Percentiles rank a stretch among this genome's conserved stretches.
phyloP scores from a whole-genome alignment of 1,139 yeast genomes.

The Taphrina populina region DNA sequence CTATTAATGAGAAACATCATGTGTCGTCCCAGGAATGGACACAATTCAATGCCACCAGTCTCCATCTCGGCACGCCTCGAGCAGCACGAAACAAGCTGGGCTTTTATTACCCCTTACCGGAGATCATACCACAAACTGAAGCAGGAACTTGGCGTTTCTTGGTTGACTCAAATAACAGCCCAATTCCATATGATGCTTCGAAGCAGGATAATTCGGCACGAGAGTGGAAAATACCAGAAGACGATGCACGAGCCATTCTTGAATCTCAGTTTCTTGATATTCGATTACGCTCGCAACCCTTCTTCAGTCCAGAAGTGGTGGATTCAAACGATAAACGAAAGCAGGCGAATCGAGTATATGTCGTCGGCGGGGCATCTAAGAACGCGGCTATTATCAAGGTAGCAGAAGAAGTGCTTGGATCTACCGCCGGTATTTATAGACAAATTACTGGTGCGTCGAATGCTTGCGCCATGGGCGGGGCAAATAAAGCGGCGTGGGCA shows the following conservation, averaged over 20 bases:
- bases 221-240: constrained; percentile 52
- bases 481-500: constrained; percentile 77
- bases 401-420: constrained; percentile 70
- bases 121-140: constrained; percentile 78
- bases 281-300: constrained; percentile 73
- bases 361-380: constrained; percentile 85
- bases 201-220: constrained; percentile 39
- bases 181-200: constrained; percentile 10
- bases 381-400: constrained; percentile 65
- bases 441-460: constrained; percentile 66
- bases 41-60: constrained; percentile 55
- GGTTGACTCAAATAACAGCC: constrained; percentile 40
- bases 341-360: constrained; percentile 54
- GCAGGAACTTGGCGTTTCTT: constrained; percentile 41
- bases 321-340: not conserved
- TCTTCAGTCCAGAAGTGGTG: constrained; percentile 49
- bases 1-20: constrained; percentile 50
- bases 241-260: constrained; percentile 74
- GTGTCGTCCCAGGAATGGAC: constrained; percentile 55
- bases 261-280: constrained; percentile 87
- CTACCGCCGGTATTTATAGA: constrained; percentile 61
- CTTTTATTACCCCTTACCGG: constrained; percentile 81
- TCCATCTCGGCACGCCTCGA: constrained; percentile 44
- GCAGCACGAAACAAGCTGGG: constrained; percentile 53
- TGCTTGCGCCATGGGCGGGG: constrained; percentile 96